phyloP scores from a whole-genome alignment of 352 stramenopile species.

The Globisporangium abappressorium region DNA sequence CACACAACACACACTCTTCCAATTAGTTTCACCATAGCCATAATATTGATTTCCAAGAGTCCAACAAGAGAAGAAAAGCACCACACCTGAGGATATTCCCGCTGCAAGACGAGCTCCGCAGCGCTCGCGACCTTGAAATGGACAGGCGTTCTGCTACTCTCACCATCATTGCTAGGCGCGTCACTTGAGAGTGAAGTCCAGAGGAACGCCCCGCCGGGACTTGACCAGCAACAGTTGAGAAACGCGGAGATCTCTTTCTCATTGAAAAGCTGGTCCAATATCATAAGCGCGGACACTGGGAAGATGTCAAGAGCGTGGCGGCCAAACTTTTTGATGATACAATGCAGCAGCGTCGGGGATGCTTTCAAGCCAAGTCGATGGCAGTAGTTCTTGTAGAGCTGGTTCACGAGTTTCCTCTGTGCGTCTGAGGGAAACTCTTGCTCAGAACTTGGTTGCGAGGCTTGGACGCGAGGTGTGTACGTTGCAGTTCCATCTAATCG shows the following conservation, averaged over 20 bases:
- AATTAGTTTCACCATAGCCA: not conserved
- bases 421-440: slow-evolving; percentile 27
- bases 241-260: slow-evolving; percentile 37
- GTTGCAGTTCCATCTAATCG: slow-evolving; percentile 23
- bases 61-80: not conserved
- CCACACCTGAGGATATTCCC: slow-evolving; percentile 51
- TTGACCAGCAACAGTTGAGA: slow-evolving; percentile 28
- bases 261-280: slow-evolving; percentile 32
- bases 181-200: slow-evolving; percentile 28
- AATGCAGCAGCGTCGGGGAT: slow-evolving; percentile 47
- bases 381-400: slow-evolving; percentile 65
- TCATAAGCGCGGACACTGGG: slow-evolving; percentile 52
- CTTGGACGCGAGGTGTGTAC: not conserved
- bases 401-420: slow-evolving; percentile 58
- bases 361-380: slow-evolving; percentile 28
- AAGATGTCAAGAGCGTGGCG: slow-evolving; percentile 44
- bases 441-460: not conserved
- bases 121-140: slow-evolving; percentile 31
- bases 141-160: not conserved
- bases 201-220: slow-evolving; percentile 25
- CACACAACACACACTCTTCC: not conserved
- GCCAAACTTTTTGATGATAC: slow-evolving; percentile 53
- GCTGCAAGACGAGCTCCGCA: slow-evolving; percentile 41
- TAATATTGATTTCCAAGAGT: not conserved
- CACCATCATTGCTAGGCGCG: not conserved